A percentile compares a stretch with the other conserved stretches of the same genome.
These are phyloP conservation scores for Aspergillus ochraceus DNA, from an alignment of 2,329 filamentous ascomycete species.

Conservation along the genomic window DNA sequence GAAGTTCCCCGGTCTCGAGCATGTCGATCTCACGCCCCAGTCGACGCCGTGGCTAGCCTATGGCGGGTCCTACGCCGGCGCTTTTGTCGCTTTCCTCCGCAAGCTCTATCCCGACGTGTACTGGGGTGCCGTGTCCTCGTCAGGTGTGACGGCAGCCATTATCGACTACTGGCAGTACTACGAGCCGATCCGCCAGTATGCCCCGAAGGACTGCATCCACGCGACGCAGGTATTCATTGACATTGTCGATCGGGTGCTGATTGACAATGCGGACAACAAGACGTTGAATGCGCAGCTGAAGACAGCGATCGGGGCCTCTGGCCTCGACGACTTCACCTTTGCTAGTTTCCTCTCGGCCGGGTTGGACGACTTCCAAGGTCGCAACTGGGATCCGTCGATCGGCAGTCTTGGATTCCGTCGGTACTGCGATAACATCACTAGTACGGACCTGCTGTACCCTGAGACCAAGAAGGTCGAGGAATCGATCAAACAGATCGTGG, in stretches of 20 bases:
- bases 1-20: conserved; percentile 67
- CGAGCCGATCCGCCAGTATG: conserved; percentile 58
- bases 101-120: conserved; percentile 76
- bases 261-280: conserved; percentile 47
- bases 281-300: conserved; percentile 52
- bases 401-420: conserved; percentile 50
- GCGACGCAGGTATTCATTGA: conserved; percentile 62
- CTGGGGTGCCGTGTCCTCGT: conserved; percentile 77
- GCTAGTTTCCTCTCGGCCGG: conserved; percentile 41
- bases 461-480: conserved; percentile 27
- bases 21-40: conserved; percentile 65
- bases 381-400: conserved; percentile 61
- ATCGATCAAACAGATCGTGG: conserved; percentile 22
- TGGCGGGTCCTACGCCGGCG: conserved; percentile 81
- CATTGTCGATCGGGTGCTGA: conserved; percentile 60
- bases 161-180: conserved; percentile 72
- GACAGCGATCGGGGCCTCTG: conserved; percentile 50
- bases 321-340: conserved; percentile 16
- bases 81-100: conserved; percentile 73
- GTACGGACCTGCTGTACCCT: conserved; percentile 45
- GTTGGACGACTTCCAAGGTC: conserved; percentile 54
- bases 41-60: conserved; percentile 74
- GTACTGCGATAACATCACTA: conserved; percentile 60
- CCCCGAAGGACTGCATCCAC: conserved; percentile 62
- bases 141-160: conserved; percentile 75